phyloP scores from a whole-genome alignment of 805 yeast genomes.

The Saccharomycopsis babjevae region DNA sequence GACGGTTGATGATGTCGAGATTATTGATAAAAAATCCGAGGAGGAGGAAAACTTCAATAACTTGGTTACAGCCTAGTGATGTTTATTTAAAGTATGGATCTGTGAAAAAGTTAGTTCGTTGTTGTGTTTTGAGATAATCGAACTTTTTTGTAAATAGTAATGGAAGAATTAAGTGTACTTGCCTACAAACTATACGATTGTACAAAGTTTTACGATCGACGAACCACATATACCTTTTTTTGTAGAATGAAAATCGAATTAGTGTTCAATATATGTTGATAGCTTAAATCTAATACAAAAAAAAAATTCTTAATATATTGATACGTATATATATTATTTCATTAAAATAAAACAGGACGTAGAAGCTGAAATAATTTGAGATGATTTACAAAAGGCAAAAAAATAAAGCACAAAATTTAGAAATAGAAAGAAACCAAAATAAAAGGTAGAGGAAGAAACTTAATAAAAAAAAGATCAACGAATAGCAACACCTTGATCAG shows the following conservation, averaged over 20 bases:
- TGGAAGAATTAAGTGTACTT: no score
- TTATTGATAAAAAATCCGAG: constrained; percentile 34
- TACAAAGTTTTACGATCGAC: no score
- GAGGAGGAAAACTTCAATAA: constrained; percentile 3
- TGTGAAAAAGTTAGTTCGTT: background rate
- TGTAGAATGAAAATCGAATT: no score
- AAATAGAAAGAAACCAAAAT: background rate
- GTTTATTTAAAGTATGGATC: background rate
- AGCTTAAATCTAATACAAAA: no score
- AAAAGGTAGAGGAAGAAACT: background rate
- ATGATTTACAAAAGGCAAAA: background rate
- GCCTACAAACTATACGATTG: no score
- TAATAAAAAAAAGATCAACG: background rate
- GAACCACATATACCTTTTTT: no score
- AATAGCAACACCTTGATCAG: constrained; percentile 32
- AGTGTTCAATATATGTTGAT: no score
- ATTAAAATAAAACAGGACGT: no score
- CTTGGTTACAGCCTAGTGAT: background rate
- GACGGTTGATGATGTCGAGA: constrained; percentile 56
- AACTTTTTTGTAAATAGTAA: no score
- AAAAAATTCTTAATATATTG: no score
- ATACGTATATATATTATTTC: no score
- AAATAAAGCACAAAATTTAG: background rate
- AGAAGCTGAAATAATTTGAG: no score
- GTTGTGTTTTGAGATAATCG: background rate